phyloP scores from a whole-genome alignment of 2,329 filamentous ascomycete genomes.

The Fusarium sp. region DNA sequence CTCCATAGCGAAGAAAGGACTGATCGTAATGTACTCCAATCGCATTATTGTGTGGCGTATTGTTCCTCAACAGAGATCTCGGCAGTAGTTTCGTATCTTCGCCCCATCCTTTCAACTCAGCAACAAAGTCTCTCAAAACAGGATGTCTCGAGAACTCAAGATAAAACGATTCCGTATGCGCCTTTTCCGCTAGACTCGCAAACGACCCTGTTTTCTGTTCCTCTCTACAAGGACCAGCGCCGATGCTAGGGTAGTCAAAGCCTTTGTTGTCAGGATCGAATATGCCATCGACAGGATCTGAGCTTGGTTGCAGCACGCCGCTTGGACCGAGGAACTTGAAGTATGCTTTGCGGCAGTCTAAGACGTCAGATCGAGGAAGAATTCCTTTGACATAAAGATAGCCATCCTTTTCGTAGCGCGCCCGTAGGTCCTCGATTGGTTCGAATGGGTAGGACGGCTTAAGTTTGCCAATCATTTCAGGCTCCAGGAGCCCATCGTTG shows the following conservation, averaged over 20 bases:
- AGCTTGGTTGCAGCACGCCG: constrained; percentile 3
- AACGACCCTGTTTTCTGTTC: constrained; percentile 23
- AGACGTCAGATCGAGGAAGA: constrained; percentile 19
- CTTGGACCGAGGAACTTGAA: constrained; percentile 27
- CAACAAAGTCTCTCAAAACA: constrained; percentile 12
- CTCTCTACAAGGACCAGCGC: constrained; percentile 6
- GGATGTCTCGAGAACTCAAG: constrained; percentile 21
- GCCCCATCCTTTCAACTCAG: constrained; percentile 22
- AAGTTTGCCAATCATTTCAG: constrained; percentile 11
- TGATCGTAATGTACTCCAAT: constrained; percentile 75
- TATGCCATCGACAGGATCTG: constrained; percentile 25
- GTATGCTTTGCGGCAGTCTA: constrained; percentile 23
- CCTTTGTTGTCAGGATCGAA: constrained; percentile 19
- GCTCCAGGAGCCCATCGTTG: constrained; percentile 13
- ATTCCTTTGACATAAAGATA: constrained; percentile 29
- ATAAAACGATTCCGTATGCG: constrained; percentile 32
- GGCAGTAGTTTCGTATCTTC: constrained; percentile 18
- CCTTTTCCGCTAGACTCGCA: constrained; percentile 22
- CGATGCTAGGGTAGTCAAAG: constrained; percentile 26
- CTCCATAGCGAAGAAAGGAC: constrained; percentile 69
- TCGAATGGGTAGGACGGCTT: constrained; percentile 14
- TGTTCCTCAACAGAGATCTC: constrained; percentile 65
- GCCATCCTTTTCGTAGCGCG: constrained; percentile 15
- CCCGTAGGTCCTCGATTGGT: neutral
- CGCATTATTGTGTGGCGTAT: constrained; percentile 69